A percentile compares a stretch with the other conserved stretches of the same genome.
Evolutionary conservation across 2,329 filamentous ascomycete genomes (phyloP).

Genomic region (Drechslerella dactyloides): DNA sequence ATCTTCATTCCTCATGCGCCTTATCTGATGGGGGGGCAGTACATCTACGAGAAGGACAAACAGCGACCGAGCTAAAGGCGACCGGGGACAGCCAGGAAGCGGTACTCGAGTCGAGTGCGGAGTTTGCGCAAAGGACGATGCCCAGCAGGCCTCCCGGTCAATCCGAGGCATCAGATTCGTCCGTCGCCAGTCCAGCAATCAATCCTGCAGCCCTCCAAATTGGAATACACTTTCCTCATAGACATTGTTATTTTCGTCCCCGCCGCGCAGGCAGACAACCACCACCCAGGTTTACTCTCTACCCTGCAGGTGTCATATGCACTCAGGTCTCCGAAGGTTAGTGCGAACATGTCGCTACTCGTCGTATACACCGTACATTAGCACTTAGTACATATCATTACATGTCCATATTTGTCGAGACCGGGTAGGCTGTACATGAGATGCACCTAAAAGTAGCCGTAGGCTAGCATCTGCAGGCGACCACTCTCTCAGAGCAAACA

Average conservation of each 20-base stretch:
- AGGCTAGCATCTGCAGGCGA: neutral
- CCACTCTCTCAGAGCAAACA: neutral
- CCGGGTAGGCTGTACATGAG: neutral
- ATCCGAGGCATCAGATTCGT: slow-evolving; percentile 22
- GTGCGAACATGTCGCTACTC: neutral
- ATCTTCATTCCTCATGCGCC: slow-evolving; percentile 11
- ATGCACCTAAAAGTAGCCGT: slow-evolving; percentile 10
- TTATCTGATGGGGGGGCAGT: slow-evolving; percentile 17
- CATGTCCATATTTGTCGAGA: neutral
- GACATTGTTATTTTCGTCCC: slow-evolving; percentile 6
- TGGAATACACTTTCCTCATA: neutral
- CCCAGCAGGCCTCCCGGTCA: slow-evolving; percentile 22
- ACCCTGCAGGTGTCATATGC: slow-evolving; percentile 45
- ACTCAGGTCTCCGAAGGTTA: slow-evolving; percentile 13
- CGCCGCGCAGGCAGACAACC: slow-evolving; percentile 29
- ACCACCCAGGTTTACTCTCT: slow-evolving; percentile 24
- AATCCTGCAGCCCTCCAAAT: slow-evolving; percentile 36
- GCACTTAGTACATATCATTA: neutral
- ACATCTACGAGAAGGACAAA: neutral
- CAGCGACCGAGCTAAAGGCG: neutral
- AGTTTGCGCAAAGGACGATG: slow-evolving; percentile 19
- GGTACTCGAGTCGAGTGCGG: slow-evolving; percentile 27
- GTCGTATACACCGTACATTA: neutral
- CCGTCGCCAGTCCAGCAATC: slow-evolving; percentile 28
- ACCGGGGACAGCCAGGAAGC: slow-evolving; percentile 5